Conservation (phyloP, 2,329 filamentous ascomycete genomes). For the Pseudonectria foliicola region DNA sequence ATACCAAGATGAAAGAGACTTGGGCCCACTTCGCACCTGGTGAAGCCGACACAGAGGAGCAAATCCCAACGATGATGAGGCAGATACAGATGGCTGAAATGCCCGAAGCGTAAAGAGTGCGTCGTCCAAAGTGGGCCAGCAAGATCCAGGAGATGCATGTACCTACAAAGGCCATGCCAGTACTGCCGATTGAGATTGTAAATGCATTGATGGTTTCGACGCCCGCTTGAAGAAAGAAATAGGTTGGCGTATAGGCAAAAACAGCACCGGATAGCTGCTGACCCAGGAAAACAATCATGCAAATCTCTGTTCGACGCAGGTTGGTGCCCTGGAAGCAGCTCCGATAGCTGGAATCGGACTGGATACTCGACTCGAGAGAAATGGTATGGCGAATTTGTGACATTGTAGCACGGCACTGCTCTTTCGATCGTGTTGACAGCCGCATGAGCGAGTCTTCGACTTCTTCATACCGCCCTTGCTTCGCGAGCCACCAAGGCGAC, state of each 20-base stretch:
- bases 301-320: constrained; percentile 39
- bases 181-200: constrained; percentile 33
- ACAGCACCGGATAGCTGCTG: constrained; percentile 34
- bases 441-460: constrained; percentile 21
- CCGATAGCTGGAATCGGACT: constrained; percentile 31
- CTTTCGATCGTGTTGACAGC: constrained; percentile 36
- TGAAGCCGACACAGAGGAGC: constrained; percentile 19
- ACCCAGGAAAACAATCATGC: constrained; percentile 33
- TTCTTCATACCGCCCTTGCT: constrained; percentile 18
- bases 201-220: constrained; percentile 31
- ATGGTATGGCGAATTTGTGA: constrained; percentile 62
- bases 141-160: constrained; percentile 36
- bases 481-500: constrained; percentile 28
- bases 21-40: constrained; percentile 26
- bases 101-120: constrained; percentile 33
- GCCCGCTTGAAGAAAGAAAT: constrained; percentile 40
- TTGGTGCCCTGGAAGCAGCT: constrained; percentile 44
- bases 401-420: constrained; percentile 30
- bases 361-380: constrained; percentile 34
- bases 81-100: constrained; percentile 33
- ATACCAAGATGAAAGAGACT: constrained; percentile 34
- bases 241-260: constrained; percentile 37
- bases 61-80: constrained; percentile 34
- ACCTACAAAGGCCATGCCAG: constrained; percentile 35
- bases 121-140: constrained; percentile 34